Base-by-base conservation (phyloP, 371 early-diverging fungal species). In the Capillidium heterosporum region DNA sequence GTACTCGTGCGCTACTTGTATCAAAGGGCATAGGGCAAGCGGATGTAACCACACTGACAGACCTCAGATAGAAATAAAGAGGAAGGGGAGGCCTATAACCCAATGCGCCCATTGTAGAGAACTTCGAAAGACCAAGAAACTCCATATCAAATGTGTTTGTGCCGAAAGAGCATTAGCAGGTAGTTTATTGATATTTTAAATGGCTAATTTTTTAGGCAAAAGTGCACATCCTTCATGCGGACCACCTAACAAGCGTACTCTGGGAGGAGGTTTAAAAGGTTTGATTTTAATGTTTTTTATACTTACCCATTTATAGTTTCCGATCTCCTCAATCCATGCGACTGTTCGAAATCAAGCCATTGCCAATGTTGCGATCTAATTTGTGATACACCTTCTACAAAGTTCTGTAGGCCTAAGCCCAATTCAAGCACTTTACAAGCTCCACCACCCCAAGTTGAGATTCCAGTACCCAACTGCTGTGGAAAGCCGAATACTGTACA, bases 71-170 rank as follows among this genome's bases (percentile, higher is more conserved):
- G 77, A 76, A 59, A 81, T 87, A 46, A 72, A 80, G 56, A 77
- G 75, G 64, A 85, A 85, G 66, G 88, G 88, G 28, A 74, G 88
- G 19, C 88, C 88, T 24, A 72, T 78, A 32, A 81, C 81, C 35
- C 88, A 87, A 63, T 87, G 88, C 63, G 61, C 71, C 21, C 76
- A 72, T 63, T 87, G 88, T 66, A 73, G 82, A 58, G 79, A 83
- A 62, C 71, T 82, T 56, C 74, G 88, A 40, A 82, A 77, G 63
- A 77, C 79, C 29, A 76, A 80, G 57, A 83, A 84, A 62, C 72
- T 81, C 24, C 84, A 82, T 64, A 75, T 78, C n/a, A 81, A 82
- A 63, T 85, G 87, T 58, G 70, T 71, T 32, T 85, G 86, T 61
- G 67, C 67, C 48, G 75, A 77, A 31, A 32, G 42, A 31, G 21